Evolutionary conservation across 2,329 filamentous ascomycete genomes (phyloP).

Genomic region (Raffaelea ambrosiae): DNA sequence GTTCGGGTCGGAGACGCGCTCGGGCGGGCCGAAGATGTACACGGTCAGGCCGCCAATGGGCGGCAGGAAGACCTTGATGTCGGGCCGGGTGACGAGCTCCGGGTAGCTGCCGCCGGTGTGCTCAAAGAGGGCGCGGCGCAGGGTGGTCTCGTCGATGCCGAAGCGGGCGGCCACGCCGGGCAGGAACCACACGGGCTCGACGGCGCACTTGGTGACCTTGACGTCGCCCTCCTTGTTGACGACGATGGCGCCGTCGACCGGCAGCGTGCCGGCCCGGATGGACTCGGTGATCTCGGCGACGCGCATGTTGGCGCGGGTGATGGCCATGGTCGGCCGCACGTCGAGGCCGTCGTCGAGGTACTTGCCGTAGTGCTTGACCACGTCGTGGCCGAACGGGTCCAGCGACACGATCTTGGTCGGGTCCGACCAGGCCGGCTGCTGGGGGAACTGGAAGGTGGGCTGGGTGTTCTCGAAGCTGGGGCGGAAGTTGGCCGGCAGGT

Average conservation of each 20-base stretch:
- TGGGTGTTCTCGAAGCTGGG: conserved; percentile 7
- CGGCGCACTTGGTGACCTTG: conserved; percentile 6
- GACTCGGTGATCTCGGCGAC: conserved; percentile 6
- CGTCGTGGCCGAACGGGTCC: conserved; percentile 6
- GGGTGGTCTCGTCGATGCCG: conserved; percentile 6
- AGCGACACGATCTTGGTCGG: conserved; percentile 5
- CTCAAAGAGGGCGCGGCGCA: conserved; percentile 5
- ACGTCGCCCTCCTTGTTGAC: conserved; percentile 3
- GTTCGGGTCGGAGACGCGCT: background rate
- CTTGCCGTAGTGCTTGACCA: conserved; percentile 1
- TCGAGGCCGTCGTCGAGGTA: conserved; percentile 4
- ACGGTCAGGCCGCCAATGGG: conserved; percentile 6
- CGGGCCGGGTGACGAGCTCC: conserved; percentile 5
- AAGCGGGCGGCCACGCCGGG: conserved; percentile 7
- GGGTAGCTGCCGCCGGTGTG: conserved; percentile 7
- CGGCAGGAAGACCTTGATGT: conserved; percentile 7
- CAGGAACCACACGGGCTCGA: conserved; percentile 4
- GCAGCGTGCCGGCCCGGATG: background rate
- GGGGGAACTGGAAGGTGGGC: conserved; percentile 6
- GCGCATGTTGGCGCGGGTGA: conserved; percentile 4
- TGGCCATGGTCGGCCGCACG: conserved; percentile 6
- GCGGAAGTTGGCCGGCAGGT: conserved; percentile 5
- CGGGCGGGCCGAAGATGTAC: conserved; percentile 6
- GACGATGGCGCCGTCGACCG: conserved; percentile 4
- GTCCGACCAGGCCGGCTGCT: conserved; percentile 4